phyloP scores from a whole-genome alignment of 169 alveolate genomes.

The Cryptosporidium felis region DNA sequence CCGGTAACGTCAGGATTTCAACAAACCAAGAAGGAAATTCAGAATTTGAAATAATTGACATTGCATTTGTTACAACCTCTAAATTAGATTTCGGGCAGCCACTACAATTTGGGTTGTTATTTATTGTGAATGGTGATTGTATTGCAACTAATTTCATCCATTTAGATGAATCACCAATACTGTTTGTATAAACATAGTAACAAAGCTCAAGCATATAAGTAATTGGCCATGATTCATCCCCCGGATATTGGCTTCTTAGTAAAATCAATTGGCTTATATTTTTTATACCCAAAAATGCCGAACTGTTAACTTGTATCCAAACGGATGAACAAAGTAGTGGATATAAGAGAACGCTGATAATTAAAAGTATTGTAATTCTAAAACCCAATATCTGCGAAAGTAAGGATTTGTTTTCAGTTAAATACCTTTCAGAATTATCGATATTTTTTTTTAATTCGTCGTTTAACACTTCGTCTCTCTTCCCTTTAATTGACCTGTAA shows the following conservation, averaged over 20 bases:
- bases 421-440: not conserved
- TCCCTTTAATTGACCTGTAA: no score
- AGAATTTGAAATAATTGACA: slow-evolving; percentile 58
- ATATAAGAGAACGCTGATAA: slow-evolving; percentile 1
- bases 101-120: slow-evolving; percentile 60
- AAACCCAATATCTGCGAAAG: slow-evolving; percentile 13
- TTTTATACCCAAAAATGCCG: slow-evolving; percentile 45
- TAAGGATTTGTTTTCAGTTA: not conserved
- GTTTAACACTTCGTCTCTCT: no score
- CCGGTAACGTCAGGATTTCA: slow-evolving; percentile 40
- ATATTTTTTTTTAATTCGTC: not conserved
- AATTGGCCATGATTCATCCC: slow-evolving; percentile 71
- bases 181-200: slow-evolving; percentile 35
- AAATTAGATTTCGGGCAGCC: slow-evolving; percentile 69
- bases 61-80: slow-evolving; percentile 54
- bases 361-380: not conserved
- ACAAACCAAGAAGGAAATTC: slow-evolving; percentile 59
- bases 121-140: slow-evolving; percentile 53
- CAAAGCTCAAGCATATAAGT: slow-evolving; percentile 40
- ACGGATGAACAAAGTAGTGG: slow-evolving; percentile 47
- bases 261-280: slow-evolving; percentile 2
- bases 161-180: slow-evolving; percentile 56
- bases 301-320: slow-evolving; percentile 49
- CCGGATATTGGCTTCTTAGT: slow-evolving; percentile 63
- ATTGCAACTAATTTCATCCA: slow-evolving; percentile 68